phyloP scores from a whole-genome alignment of 2,329 filamentous ascomycete species.

The Aspergillus alliaceus region DNA sequence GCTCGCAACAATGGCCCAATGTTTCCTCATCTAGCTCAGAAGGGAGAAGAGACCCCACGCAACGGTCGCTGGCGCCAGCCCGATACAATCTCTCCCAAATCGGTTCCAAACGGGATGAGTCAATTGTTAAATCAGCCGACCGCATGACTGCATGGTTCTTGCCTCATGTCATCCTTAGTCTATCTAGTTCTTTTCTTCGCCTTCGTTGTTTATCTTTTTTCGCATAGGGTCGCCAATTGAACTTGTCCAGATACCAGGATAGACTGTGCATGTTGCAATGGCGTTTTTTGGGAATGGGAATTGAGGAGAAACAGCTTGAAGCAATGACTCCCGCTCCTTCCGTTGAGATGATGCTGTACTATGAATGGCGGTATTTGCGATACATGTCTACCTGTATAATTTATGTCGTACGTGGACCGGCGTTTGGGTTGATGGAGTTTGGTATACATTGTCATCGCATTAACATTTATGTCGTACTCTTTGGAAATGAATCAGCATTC shows the following conservation, averaged over 20 bases:
- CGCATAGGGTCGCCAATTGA: constrained; percentile 4
- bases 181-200: constrained; percentile 7
- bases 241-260: constrained; percentile 37
- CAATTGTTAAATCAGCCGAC: constrained; percentile 18
- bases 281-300: constrained; percentile 9
- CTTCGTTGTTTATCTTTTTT: constrained; percentile 6
- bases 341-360: neutral
- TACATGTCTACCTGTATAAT: neutral
- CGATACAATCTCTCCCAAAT: constrained; percentile 25
- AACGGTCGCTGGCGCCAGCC: constrained; percentile 13
- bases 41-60: constrained; percentile 13
- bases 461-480: neutral
- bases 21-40: constrained; percentile 26
- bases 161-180: neutral
- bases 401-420: neutral
- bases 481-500: neutral
- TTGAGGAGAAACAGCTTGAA: neutral
- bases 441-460: neutral
- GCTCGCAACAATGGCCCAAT: constrained; percentile 39
- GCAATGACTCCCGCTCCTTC: neutral
- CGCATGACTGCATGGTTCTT: constrained; percentile 9
- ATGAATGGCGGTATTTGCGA: neutral
- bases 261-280: constrained; percentile 26
- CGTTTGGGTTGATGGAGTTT: constrained; percentile 3
- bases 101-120: constrained; percentile 25